Evolutionary conservation across 768 basidiomycete genomes (phyloP), one percentile per base, ranked within the genome.

Genomic region (Hemileccinum rubropunctum): DNA sequence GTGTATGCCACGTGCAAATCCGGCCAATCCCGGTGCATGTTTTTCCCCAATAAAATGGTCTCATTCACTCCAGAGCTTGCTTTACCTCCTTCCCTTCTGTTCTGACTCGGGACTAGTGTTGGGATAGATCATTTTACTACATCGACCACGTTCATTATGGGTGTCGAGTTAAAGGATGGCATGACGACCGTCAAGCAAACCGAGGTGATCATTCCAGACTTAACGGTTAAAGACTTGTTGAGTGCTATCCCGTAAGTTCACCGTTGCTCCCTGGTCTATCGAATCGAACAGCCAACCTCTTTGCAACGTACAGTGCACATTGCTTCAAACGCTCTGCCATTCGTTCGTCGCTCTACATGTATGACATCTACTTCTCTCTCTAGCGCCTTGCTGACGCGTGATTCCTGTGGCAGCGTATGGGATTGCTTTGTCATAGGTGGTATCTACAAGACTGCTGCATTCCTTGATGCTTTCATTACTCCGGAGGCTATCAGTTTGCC

Each of bases 261-360:
- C 17, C 6, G 17, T 36, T 48, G 37, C 54, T n/a, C 32, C 6
- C 35, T 11, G 9, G 33, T 41, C 50, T 20, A 59, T 41, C 27
- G 18, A 13, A 18, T 3, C 17, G 21, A n/a, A 12, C 6, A 45
- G 9, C 34, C 48, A 14, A 56, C 34, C 18, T 26, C 15, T 8
- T 28, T 32, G 23, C 23, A 18, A 47, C 45, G 33, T 48, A 26
- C 53, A 91, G 89, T 13, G 57, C 86, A 9, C 92, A 92, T 70
- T 98, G 95, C 75, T 91, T 85, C 72, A 77, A 95, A 74, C 88
- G 95, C 52, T 95, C 91, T 0, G 88, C 91, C 4, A 53, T 94
- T 60, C 79, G 76, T 64, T 93, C 92, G 4, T 84, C 82, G 1
- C 51, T 78, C 45, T 93, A 97, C 67, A 73, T 95, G 89, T 90